A percentile compares a stretch with the other conserved stretches of the same genome.
Conservation (phyloP, 768 basidiomycete species). For the Vararia minispora region DNA sequence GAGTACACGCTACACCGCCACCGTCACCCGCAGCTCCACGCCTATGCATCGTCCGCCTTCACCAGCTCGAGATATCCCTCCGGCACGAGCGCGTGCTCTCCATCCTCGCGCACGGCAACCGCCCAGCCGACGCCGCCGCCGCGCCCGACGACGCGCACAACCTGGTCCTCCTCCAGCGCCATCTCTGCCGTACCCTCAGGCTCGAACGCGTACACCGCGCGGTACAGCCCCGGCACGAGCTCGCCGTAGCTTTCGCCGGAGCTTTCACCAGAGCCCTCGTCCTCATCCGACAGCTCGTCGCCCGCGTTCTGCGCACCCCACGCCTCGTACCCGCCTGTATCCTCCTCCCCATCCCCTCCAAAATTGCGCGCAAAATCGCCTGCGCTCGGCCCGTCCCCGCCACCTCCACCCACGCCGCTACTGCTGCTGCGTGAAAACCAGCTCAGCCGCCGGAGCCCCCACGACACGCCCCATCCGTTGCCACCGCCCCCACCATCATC, state of each 20-base stretch:
- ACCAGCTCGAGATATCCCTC: constrained; percentile 65
- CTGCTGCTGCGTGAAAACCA: constrained; percentile 25
- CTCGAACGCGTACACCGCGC: constrained; percentile 68
- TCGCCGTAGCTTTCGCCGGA: constrained; percentile 19
- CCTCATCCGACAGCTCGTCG: constrained; percentile 19
- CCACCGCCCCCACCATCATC: constrained; percentile 20
- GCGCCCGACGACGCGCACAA: constrained; percentile 60
- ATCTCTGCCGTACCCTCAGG: constrained; percentile 80
- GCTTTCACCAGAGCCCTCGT: constrained; percentile 14
- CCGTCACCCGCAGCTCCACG: no score
- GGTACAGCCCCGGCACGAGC: constrained; percentile 61
- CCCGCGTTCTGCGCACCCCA: constrained; percentile 16
- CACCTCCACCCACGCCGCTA: constrained; percentile 7
- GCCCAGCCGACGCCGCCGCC: constrained; percentile 80
- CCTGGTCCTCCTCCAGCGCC: constrained; percentile 64
- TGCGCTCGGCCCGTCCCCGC: constrained; percentile 22
- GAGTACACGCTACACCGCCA: no score
- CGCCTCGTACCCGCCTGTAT: constrained; percentile 13
- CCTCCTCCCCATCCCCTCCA: constrained; percentile 20
- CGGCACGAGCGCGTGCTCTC: constrained; percentile 63
- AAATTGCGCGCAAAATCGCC: constrained; percentile 41
- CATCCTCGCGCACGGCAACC: constrained; percentile 41
- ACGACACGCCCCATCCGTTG: constrained; percentile 28
- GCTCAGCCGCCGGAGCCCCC: constrained; percentile 30
- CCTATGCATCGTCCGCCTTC: constrained; percentile 27